Base-by-base conservation (phyloP, 768 basidiomycete genomes). In the Xerocomellus dryophilus region DNA sequence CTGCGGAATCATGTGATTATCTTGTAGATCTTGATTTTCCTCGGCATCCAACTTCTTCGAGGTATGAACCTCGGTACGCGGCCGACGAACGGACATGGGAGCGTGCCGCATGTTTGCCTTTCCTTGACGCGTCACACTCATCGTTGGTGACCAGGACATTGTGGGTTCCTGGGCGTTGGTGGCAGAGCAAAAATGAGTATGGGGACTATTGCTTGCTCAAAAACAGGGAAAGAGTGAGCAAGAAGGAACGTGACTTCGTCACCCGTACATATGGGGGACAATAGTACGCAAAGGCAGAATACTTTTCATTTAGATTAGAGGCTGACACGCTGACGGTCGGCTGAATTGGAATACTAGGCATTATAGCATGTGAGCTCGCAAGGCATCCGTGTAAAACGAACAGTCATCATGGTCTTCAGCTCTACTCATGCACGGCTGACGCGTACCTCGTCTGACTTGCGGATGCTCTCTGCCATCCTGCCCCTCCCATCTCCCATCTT, bases 121-220 rank as follows among this genome's bases (percentile, higher is more conserved):
- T 97, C 78, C 77, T 99, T 51, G 95, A 99, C 67, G 80, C 84
- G 7, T 75, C 77, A 23, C 80, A 88, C 64, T 94, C 94, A 1
- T 75, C 81, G 32, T 67, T 83, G 49, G 71, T 92, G 57, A 86
- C 89, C 39, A 78, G 96, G 47, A 79, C 83, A 25, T 76, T 98
- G 53, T 96, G 89, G 86, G 66, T 90, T 38, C 96, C 95, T 7
- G 82, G 85, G 12, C 68, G 77, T 43, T 71, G 71, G 54, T 91
- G 92, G 86, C 81, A 86, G 58, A 72, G 70, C 23, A 71, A 71
- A 59, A 92, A 96, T 66, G 78, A 79, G 53, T 97, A 81, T 69
- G 96, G 96, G 2, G 92, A 98, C 63, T 97, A 93, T 67, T 97
- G 95, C 68, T 66, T 99, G 57, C 75, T 99, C 56, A 83, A 78